Conservation (phyloP, 768 basidiomycete genomes). For the Tricholoma flavovirens region DNA sequence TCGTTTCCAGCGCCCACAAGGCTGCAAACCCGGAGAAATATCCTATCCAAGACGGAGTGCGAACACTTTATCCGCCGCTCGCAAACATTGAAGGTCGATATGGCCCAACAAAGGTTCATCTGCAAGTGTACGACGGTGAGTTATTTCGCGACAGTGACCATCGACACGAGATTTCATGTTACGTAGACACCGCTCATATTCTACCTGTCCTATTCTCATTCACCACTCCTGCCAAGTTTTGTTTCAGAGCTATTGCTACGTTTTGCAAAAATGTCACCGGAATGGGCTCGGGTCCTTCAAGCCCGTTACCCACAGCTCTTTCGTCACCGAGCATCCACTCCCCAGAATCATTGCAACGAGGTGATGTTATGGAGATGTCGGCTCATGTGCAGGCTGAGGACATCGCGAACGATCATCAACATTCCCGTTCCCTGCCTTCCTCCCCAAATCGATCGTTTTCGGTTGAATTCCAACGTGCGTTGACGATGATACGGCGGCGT, state of each 20-base stretch:
- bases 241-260: constrained; percentile 69
- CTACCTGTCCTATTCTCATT: constrained; percentile 71
- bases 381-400: neutral
- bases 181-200: constrained; percentile 62
- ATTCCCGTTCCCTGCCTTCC: neutral
- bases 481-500: constrained; percentile 11
- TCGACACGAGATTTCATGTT: constrained; percentile 15
- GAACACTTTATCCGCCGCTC: constrained; percentile 51
- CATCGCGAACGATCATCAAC: neutral
- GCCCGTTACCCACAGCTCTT: constrained; percentile 6
- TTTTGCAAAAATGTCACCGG: constrained; percentile 67
- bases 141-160: constrained; percentile 8
- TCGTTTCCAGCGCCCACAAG: constrained; percentile 69
- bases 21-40: constrained; percentile 80
- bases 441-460: constrained; percentile 23
- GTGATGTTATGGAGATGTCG: neutral
- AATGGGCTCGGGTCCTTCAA: constrained; percentile 23
- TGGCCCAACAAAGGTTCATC: constrained; percentile 75
- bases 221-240: constrained; percentile 74
- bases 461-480: constrained; percentile 11
- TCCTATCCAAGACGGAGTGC: constrained; percentile 38
- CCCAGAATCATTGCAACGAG: neutral
- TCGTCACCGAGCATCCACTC: constrained; percentile 7
- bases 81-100: constrained; percentile 46
- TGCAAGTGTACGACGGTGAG: constrained; percentile 88